These are phyloP conservation scores for Lentinus polychrous DNA, from an alignment of 1,284 basidiomycete species.

Conservation along the genomic window DNA sequence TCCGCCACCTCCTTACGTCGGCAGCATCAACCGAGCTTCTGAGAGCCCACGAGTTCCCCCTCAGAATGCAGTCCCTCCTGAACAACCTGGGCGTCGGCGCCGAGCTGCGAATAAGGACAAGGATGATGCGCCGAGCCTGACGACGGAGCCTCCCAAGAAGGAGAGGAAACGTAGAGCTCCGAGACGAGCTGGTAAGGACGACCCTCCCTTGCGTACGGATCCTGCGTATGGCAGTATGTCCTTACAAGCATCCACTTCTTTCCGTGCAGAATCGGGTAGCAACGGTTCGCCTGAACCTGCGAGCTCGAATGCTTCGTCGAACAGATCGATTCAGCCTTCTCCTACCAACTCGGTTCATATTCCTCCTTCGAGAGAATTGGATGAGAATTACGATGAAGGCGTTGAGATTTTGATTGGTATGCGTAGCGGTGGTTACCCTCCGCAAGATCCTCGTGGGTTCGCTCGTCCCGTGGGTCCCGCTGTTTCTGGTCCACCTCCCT, in stretches of 20 bases:
- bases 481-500: too few species aligned
- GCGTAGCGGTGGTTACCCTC: constrained; percentile 14
- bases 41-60: constrained; percentile 33
- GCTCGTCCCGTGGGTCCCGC: too few species aligned
- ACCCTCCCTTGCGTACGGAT: constrained; percentile 19
- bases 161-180: constrained; percentile 33
- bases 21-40: constrained; percentile 26
- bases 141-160: constrained; percentile 32
- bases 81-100: constrained; percentile 26
- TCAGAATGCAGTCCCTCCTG: constrained; percentile 21
- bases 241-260: constrained; percentile 29
- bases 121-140: constrained; percentile 24
- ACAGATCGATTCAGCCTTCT: constrained; percentile 50
- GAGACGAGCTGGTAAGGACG: constrained; percentile 32
- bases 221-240: constrained; percentile 9
- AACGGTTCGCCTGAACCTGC: constrained; percentile 46
- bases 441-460: constrained; percentile 17
- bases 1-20: constrained; percentile 22
- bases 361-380: constrained; percentile 57
- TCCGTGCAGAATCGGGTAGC: constrained; percentile 17
- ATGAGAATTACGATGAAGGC: constrained; percentile 80
- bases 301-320: constrained; percentile 56
- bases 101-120: constrained; percentile 30
- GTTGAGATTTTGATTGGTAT: constrained; percentile 31
- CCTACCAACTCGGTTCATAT: constrained; percentile 53